phyloP scores from a whole-genome alignment of 106 monocot genomes.

The Alisma plantagoaquatica region DNA sequence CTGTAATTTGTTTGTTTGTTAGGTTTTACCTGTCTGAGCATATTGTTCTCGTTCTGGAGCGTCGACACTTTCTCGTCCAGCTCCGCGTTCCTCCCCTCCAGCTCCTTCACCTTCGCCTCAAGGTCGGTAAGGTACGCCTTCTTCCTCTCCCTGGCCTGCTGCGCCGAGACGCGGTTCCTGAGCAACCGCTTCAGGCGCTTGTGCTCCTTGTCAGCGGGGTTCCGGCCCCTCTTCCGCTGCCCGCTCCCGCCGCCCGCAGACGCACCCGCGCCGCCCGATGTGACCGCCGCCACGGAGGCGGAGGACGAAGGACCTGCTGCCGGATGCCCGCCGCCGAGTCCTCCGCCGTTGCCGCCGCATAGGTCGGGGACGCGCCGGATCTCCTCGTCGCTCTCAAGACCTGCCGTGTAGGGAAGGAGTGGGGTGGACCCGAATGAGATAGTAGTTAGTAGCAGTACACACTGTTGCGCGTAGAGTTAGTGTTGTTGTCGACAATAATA shows the following conservation, averaged over 20 bases:
- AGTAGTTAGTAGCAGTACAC: too few relatives aligned
- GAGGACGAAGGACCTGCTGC: too few relatives aligned
- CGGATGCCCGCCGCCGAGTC: too few relatives aligned
- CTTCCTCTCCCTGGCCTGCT: constrained; percentile 89
- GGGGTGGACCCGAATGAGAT: too few relatives aligned
- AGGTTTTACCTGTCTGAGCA: constrained; percentile 62
- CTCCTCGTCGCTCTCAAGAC: constrained; percentile 75
- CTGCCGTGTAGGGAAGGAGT: too few relatives aligned
- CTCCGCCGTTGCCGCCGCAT: constrained; percentile 34
- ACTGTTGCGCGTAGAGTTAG: too few relatives aligned
- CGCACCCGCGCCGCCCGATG: too few relatives aligned
- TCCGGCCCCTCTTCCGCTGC: constrained; percentile 58
- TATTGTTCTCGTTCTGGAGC: constrained; percentile 78
- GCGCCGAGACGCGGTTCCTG: constrained; percentile 81
- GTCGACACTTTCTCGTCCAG: constrained; percentile 80
- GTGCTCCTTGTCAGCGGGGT: constrained; percentile 81
- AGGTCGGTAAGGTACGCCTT: constrained; percentile 72
- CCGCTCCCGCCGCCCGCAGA: constrained; percentile 12
- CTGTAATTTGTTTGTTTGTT: too few relatives aligned
- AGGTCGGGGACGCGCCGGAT: constrained; percentile 69
- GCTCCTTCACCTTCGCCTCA: constrained; percentile 61
- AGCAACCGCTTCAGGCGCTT: constrained; percentile 86
- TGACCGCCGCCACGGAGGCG: too few relatives aligned
- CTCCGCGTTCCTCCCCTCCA: constrained; percentile 70
- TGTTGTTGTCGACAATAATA: too few relatives aligned